Base-by-base conservation (phyloP, 495 filamentous ascomycete species). In the Xylaria scruposa region DNA sequence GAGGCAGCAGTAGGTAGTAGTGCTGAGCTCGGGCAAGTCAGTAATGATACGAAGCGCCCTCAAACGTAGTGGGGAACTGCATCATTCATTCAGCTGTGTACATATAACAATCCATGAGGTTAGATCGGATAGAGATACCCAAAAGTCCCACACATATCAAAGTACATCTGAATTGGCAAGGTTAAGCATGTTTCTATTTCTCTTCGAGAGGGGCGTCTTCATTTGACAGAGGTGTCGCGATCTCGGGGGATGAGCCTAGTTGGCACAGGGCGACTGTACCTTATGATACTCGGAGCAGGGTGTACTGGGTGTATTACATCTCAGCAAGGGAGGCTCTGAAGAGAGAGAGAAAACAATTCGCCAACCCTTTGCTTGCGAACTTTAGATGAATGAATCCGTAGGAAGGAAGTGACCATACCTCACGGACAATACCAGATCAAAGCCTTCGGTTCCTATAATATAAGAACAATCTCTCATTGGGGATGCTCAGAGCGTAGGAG, bases 1-100 rank as follows among this genome's bases (percentile, higher is more conserved):
- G 78, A 83, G 67, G 54, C 1, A 13, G 53, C n/a, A 29, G 64
- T 40, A 7, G 58, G 44, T 15, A 60, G 71, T 7, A 49, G 21
- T 12, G 68, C 31, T 29, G 59, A 74, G 56, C 44, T 24, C 15
- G 63, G 10, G n/a, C 13, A 63, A 33, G 68, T 54, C 17, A 40
- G 9, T 26, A 1, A 13, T 9, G 15, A 51, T 15, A 21, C 12
- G 36, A 63, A 56, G 42, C 46, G 1, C 24, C 31, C 36, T 64
- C 3, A 17, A 44, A 7, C 46, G 12, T 70, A 64, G 38, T 33
- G 12, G 15, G 31, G 8, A 29, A 26, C 4, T 63, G 2, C 21
- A 33, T 49, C 26, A 29, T 19, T 29, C 26, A 31, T 26, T 51
- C 19, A 38, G 7, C 4, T 36, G 2, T 38, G 19, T 69, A 61